Percentiles rank a stretch among this genome's conserved stretches.
Evolutionary conservation across 2,329 filamentous ascomycete genomes (phyloP).

Genomic region (Fusarium euwallaceae): DNA sequence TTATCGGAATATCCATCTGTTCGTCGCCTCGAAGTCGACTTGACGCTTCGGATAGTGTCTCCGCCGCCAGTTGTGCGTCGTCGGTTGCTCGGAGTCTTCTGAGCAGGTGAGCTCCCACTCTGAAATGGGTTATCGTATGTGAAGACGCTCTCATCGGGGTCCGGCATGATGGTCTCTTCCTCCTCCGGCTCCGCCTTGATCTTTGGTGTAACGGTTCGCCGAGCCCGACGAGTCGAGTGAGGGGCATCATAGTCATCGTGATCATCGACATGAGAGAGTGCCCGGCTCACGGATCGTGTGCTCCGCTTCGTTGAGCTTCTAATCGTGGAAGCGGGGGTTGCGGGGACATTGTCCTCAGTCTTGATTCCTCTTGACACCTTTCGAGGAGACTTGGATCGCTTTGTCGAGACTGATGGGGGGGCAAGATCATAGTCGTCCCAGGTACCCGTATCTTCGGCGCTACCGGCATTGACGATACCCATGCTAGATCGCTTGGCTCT

Average conservation of each 20-base stretch:
- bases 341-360: slow-evolving; percentile 63
- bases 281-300: slow-evolving; percentile 67
- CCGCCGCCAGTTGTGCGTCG: slow-evolving; percentile 60
- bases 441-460: slow-evolving; percentile 74
- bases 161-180: slow-evolving; percentile 39
- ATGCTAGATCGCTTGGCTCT: slow-evolving; percentile 87
- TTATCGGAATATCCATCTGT: slow-evolving; percentile 53
- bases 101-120: slow-evolving; percentile 77
- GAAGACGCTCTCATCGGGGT: slow-evolving; percentile 75
- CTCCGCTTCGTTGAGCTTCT: slow-evolving; percentile 67
- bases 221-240: slow-evolving; percentile 63
- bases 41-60: slow-evolving; percentile 57
- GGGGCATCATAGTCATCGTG: slow-evolving; percentile 56
- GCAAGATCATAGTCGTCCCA: slow-evolving; percentile 71
- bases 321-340: slow-evolving; percentile 51
- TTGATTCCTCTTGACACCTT: slow-evolving; percentile 67
- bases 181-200: slow-evolving; percentile 67
- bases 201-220: slow-evolving; percentile 65
- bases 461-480: slow-evolving; percentile 80
- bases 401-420: slow-evolving; percentile 63
- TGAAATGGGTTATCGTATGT: slow-evolving; percentile 95
- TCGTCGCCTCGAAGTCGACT: slow-evolving; percentile 58
- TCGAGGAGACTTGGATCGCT: slow-evolving; percentile 67
- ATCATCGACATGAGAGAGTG: slow-evolving; percentile 65
- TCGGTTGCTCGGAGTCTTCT: slow-evolving; percentile 62